Evolutionary conservation across 345 rosid genomes (phyloP).

Genomic region (Acer negundo): DNA sequence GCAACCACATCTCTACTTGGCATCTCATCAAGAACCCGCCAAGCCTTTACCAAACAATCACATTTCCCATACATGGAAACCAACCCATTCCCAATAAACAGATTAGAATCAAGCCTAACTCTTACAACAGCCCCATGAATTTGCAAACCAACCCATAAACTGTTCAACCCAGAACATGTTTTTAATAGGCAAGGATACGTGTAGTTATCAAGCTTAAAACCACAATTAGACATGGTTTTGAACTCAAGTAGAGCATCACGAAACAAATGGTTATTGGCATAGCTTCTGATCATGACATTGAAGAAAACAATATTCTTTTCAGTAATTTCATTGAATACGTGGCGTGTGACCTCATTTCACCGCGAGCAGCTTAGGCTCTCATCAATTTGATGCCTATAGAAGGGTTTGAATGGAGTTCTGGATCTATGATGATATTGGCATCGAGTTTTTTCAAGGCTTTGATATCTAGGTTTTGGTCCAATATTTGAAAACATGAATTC

Average conservation of each 20-base stretch:
- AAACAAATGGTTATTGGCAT: constrained; percentile 48
- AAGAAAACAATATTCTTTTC: constrained; percentile 63
- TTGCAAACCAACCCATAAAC: constrained; percentile 54
- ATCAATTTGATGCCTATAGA: no score
- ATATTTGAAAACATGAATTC: no score
- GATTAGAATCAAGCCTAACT: constrained; percentile 56
- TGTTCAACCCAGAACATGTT: constrained; percentile 63
- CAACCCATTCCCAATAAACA: constrained; percentile 65
- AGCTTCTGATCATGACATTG: constrained; percentile 80
- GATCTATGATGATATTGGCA: no score
- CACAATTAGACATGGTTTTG: constrained; percentile 38
- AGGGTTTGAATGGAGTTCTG: no score
- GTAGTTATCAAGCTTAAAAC: constrained; percentile 59
- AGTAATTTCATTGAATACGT: constrained; percentile 65
- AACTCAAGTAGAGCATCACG: constrained; percentile 48
- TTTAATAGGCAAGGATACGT: constrained; percentile 72
- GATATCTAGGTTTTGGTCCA: no score
- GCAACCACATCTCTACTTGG: constrained; percentile 65
- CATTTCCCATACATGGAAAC: constrained; percentile 78
- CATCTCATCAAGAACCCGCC: constrained; percentile 62
- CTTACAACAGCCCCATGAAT: constrained; percentile 51
- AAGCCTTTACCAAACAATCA: constrained; percentile 54
- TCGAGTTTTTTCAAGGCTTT: no score
- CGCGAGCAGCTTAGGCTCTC: no score
- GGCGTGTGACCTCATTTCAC: constrained; percentile 31